These are phyloP conservation scores for Ceratonia siliqua DNA, from an alignment of 306 rosid genomes.

Conservation along the genomic window DNA sequence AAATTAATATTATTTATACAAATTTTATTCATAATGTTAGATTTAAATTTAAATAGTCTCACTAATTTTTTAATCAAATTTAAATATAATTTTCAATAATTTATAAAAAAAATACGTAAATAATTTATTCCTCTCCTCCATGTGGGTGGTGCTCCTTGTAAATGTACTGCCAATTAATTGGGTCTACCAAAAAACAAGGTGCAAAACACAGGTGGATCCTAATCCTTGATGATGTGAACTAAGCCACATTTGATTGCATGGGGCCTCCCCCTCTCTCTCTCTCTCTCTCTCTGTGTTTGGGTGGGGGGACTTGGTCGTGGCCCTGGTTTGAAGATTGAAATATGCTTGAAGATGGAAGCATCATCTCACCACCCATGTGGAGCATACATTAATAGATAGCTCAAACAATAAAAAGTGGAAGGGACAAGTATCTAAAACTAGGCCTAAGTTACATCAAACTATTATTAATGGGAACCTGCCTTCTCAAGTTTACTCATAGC, in stretches of 20 bases:
- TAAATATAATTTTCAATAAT: too few species aligned
- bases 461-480: conserved; percentile 33
- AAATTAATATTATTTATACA: too few species aligned
- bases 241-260: conserved; percentile 36
- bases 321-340: neutral
- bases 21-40: too few species aligned
- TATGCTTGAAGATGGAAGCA: neutral
- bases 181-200: conserved; percentile 24
- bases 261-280: neutral
- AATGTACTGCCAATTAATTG: conserved; percentile 33
- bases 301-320: conserved; percentile 13
- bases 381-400: conserved; percentile 14
- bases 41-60: too few species aligned
- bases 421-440: conserved; percentile 32
- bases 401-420: conserved; percentile 20
- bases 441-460: conserved; percentile 34
- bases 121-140: too few species aligned
- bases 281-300: neutral
- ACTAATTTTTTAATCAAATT: too few species aligned
- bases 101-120: too few species aligned
- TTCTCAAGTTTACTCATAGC: conserved; percentile 21
- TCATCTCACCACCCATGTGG: conserved; percentile 41
- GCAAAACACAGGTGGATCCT: neutral
- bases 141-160: conserved; percentile 38
- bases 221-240: neutral